Evolutionary conservation across 805 yeast species (phyloP), one percentile per base, ranked within the genome.

Genomic region (Saccharomycopsis amapae): DNA sequence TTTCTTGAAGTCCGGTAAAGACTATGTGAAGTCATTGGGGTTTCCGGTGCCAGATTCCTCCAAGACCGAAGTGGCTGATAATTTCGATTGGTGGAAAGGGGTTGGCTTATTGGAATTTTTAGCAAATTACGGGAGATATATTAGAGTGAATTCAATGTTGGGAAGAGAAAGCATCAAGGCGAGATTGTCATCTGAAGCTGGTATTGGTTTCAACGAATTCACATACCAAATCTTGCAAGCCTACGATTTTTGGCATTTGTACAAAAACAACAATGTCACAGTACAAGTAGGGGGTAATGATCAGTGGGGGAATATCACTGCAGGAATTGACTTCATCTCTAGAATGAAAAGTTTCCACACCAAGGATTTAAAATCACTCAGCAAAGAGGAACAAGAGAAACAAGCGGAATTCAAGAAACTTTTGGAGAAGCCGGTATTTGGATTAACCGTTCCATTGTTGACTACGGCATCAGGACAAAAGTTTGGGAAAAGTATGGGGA

Each of bases 231-330:
- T 90, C 17, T 65, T 93, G 46, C 98, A 93, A 62, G 97, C 96
- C 0, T 93, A 77, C 61, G 98, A 93, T 60, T 93, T 87, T 59
- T 87, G 82, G 72, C 87, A 89, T 58, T 65, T 93, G 48, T 78
- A 77, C 66, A 72, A 71, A 32, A 60, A 73, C 13, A 63, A 75
- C 31, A 62, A 68, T 3, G 89, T 89, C 36, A 69, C 71, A 36
- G 63, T 88, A 12, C 97, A 93, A 65, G 79, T 85, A 30, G 98
- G 98, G 20, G 98, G 98, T 4, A 88, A 85, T 59, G 98, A 93
- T 61, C 98, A 93, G 63, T 93, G 96, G 88, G 98, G 98, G 1
- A 93, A 93, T 57, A 93, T 93, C 49, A 86, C 95, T 1, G 97
- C 97, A 0, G 98, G 98, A 0, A 75, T 85, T 33, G 98, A 93